Conservation (phyloP, 1,284 basidiomycete genomes). For the Tilletia indica region DNA sequence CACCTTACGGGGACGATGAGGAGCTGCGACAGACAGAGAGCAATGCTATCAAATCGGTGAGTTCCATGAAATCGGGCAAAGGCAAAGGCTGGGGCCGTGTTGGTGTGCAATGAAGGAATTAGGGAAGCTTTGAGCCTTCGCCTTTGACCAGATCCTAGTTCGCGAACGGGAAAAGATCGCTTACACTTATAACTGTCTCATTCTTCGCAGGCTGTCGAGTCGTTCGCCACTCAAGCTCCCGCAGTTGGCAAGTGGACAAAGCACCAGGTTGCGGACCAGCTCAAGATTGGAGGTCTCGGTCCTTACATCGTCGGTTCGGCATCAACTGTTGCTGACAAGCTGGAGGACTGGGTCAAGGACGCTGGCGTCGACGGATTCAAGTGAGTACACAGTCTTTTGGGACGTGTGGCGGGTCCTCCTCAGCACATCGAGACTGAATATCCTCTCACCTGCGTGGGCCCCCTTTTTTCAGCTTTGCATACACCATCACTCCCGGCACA, state of each 20-base stretch:
- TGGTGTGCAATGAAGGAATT: too few species aligned
- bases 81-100: too few species aligned
- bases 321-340: slow-evolving; percentile 35
- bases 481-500: slow-evolving; percentile 36
- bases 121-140: too few species aligned
- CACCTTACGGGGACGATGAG: slow-evolving; percentile 42
- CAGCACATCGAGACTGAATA: background rate
- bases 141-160: too few species aligned
- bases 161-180: too few species aligned
- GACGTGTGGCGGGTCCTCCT: too few species aligned
- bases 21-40: slow-evolving; percentile 38
- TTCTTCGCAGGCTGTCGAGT: slow-evolving; percentile 34
- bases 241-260: slow-evolving; percentile 50
- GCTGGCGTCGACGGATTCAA: slow-evolving; percentile 52
- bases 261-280: slow-evolving; percentile 39
- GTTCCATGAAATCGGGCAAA: background rate
- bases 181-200: too few species aligned
- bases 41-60: slow-evolving; percentile 48
- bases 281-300: slow-evolving; percentile 52
- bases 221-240: slow-evolving; percentile 46
- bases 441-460: background rate
- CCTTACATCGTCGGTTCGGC: slow-evolving; percentile 42
- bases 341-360: slow-evolving; percentile 41
- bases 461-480: slow-evolving; percentile 19
- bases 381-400: slow-evolving; percentile 20